A percentile compares a stretch with the other conserved stretches of the same genome.
These are phyloP conservation scores for Sorghum bicolor DNA, from an alignment of 176 grass and related monocot species.

Conservation along the genomic window Sorghum_bicolor_NCBIv3 NC_012879.2:11007501-11008000, in stretches of 20 bases:
- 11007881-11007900: not conserved
- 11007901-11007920: not conserved
- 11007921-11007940: too few species aligned
- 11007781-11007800: not conserved
- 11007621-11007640: not conserved
- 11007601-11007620: not conserved
- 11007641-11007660: constrained; percentile 27
- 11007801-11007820: too few species aligned
- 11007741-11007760: constrained; percentile 25
- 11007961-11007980: too few species aligned
- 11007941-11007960: too few species aligned
- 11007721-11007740: not conserved
- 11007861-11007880: not conserved
- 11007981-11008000: too few species aligned
- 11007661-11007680: not conserved
- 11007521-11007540: not conserved
- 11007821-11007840: not conserved
- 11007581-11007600: not conserved
- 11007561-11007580: constrained; percentile 21
- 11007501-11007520: constrained; percentile 11
- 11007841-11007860: not conserved
- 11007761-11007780: constrained; percentile 4
- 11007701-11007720: constrained; percentile 18
- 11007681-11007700: not conserved
- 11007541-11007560: not conserved